A percentile compares a stretch with the other conserved stretches of the same genome.
Evolutionary conservation across 768 basidiomycete species (phyloP).

Genomic region (Lactarius evosmus): DNA sequence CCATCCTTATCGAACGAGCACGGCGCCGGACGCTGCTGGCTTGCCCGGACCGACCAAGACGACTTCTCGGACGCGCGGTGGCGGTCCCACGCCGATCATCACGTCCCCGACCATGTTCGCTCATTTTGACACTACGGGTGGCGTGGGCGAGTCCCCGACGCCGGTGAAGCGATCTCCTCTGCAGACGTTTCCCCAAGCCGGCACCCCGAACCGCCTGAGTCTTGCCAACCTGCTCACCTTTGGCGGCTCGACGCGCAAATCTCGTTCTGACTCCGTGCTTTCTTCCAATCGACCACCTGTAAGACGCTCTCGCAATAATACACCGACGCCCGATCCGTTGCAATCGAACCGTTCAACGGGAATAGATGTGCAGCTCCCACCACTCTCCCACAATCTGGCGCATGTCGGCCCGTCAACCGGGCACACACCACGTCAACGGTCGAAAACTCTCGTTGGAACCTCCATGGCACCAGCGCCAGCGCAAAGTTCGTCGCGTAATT

Average conservation of each 20-base stretch:
- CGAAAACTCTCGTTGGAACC: constrained; percentile 23
- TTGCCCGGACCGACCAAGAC: not conserved
- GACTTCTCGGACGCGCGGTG: not conserved
- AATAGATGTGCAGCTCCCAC: not conserved
- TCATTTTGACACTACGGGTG: constrained; percentile 49
- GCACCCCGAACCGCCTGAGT: constrained; percentile 44
- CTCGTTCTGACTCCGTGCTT: constrained; percentile 13
- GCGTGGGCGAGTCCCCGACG: constrained; percentile 63
- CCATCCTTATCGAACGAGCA: constrained; percentile 21
- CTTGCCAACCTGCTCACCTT: constrained; percentile 53
- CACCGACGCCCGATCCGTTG: constrained; percentile 21
- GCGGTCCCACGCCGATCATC: constrained; percentile 26
- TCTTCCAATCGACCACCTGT: not conserved
- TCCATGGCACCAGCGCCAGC: constrained; percentile 19
- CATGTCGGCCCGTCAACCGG: constrained; percentile 32
- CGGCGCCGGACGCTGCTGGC: not conserved
- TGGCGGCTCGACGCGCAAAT: constrained; percentile 29
- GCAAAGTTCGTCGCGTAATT: constrained; percentile 23
- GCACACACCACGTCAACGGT: constrained; percentile 25
- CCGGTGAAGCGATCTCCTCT: constrained; percentile 34
- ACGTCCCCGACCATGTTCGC: constrained; percentile 42
- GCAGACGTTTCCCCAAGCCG: constrained; percentile 19
- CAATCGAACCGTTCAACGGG: constrained; percentile 30
- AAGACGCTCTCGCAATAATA: constrained; percentile 9
- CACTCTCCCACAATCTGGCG: constrained; percentile 7